Evolutionary conservation across 1,284 basidiomycete species (phyloP), one percentile per base, ranked within the genome.

Genomic region (Puccinia triticina): DNA sequence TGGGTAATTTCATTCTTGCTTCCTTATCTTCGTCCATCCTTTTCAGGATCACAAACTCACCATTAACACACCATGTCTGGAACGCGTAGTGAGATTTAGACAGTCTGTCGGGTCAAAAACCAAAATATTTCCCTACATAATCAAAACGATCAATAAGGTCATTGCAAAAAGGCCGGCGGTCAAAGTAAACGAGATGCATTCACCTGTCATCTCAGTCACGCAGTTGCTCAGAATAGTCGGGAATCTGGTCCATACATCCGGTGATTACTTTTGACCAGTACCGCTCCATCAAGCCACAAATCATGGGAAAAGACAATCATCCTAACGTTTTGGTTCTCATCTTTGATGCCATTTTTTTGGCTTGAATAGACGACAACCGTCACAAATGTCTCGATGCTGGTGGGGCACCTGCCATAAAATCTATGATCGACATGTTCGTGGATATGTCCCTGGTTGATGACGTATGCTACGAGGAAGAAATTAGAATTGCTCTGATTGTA

Each of bases 151-250:
- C 11, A 50, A 43, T 32, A 67, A 66, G 21, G n/a, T 76, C 14
- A 81, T 61, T 18, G 26, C 40, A 59, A 48, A 29, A 1, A 64
- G 34, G 29, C 12, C 55, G 12, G 61, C 37, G n/a, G 48, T 34
- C 50, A 71, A 46, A 29, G 29, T 59, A 16, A 43, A 12, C 34
- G 71, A 72, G 23, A 80, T 80, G 48, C 21, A 64, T 66, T 26
- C 32, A 23, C 67, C 72, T 26, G 29, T 76, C 46, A 18, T 26
- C 0, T 7, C 71, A n/a, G 29, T 73, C 1, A 34, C 48, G 32
- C 80, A 82, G 71, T 76, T 69, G 43, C 57, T 76, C 43, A 67
- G 80, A 66, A 66, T 82, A n/a, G n/a, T 82, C 29, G 80, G 80
- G 37, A 82, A 82, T 59, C 59, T 82, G 46, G 80, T 82, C 32